Percentiles rank a stretch among this genome's conserved stretches.
Evolutionary conservation across 2,329 filamentous ascomycete genomes (phyloP).

Genomic region (Pseudopyricularia javanii): DNA sequence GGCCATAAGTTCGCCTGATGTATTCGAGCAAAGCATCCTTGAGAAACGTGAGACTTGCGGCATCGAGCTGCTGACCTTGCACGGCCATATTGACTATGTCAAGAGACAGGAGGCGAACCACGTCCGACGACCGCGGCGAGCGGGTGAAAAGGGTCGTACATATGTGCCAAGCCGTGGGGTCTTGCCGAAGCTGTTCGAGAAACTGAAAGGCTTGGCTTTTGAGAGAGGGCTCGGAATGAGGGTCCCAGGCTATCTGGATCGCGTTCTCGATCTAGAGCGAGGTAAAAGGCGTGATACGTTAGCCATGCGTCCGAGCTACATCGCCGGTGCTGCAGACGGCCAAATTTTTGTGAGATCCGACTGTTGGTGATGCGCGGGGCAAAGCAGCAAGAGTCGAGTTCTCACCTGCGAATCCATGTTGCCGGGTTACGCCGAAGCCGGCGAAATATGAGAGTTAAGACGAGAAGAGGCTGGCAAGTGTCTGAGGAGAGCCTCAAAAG

Average conservation of each 20-base stretch:
- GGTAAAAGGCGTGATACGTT: neutral
- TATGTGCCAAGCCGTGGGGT: conserved; percentile 81
- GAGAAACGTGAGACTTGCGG: conserved; percentile 59
- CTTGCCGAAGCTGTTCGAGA: conserved; percentile 63
- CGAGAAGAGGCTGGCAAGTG: neutral
- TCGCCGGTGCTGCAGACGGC: neutral
- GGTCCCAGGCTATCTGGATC: conserved; percentile 87
- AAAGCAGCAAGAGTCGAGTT: neutral
- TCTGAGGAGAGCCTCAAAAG: neutral
- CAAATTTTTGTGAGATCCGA: neutral
- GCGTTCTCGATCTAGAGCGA: conserved; percentile 70
- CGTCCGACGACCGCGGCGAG: conserved; percentile 62
- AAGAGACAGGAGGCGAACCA: conserved; percentile 78
- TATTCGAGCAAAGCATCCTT: conserved; percentile 76
- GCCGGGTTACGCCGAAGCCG: neutral
- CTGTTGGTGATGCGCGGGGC: neutral
- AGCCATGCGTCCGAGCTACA: neutral
- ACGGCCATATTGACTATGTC: conserved; percentile 91
- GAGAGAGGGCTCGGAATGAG: conserved; percentile 59
- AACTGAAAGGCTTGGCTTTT: conserved; percentile 77
- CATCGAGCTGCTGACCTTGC: conserved; percentile 65
- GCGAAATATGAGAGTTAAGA: neutral
- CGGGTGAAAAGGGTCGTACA: conserved; percentile 79
- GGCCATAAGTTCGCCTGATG: conserved; percentile 60
- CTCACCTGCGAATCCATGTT: conserved; percentile 2